These are phyloP conservation scores for Schizonepeta tenuifolia DNA, from an alignment of 257 asterid genomes.

Conservation along the genomic window DNA sequence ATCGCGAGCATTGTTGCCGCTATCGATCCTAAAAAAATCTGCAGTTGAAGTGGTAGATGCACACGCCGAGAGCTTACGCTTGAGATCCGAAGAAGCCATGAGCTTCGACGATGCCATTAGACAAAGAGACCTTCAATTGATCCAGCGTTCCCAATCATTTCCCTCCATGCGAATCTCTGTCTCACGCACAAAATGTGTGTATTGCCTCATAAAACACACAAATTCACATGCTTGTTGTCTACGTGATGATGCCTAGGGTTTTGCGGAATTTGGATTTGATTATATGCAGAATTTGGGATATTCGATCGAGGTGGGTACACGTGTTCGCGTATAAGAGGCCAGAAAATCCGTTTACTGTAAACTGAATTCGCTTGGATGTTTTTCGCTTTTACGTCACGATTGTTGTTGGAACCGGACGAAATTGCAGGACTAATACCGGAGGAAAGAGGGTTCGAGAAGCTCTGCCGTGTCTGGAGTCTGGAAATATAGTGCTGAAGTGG, in stretches of 20 bases:
- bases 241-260: conserved; percentile 42
- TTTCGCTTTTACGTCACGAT: background rate
- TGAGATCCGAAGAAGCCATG: conserved; percentile 56
- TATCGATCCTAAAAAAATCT: conserved; percentile 43
- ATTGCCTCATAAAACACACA: background rate
- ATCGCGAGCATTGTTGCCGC: conserved; percentile 37
- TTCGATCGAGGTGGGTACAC: background rate
- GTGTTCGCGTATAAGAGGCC: conserved; percentile 18
- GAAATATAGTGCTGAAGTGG: background rate
- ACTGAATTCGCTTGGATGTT: background rate
- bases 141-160: conserved; percentile 15
- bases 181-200: background rate
- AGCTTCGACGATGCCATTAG: conserved; percentile 54
- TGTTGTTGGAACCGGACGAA: conserved; percentile 10
- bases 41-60: conserved; percentile 37
- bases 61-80: conserved; percentile 48
- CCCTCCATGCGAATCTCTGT: background rate
- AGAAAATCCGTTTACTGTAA: background rate
- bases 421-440: background rate
- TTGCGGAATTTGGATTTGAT: conserved; percentile 39
- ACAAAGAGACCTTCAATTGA: conserved; percentile 7
- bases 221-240: too few species aligned
- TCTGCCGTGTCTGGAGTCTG: background rate
- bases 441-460: conserved; percentile 18
- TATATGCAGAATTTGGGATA: conserved; percentile 26